Base-by-base conservation (phyloP, 441 rosid species). In the Theobroma grandiflorum region DNA sequence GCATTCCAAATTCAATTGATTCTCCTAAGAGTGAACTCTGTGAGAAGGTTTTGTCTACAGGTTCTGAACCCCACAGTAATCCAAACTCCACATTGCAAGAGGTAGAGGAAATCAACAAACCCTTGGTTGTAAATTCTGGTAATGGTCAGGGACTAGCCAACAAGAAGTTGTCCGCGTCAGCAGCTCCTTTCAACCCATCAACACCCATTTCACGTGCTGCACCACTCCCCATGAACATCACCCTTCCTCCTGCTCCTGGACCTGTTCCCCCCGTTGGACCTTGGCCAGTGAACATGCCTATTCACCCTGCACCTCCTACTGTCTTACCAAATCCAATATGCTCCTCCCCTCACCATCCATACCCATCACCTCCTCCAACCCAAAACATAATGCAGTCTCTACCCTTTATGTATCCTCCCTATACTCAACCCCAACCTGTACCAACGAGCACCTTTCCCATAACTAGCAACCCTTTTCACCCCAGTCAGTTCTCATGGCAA, bases 91-190 rank as follows among this genome's bases (percentile, higher is more conserved):
- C 52, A 12, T 45, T 78, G 42, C 84, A 76, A 66, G 87, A 70
- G 69, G 75, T 78, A 3, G 93, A 89, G 85, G 97, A 91, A 81
- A 75, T 83, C 85, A 98, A 90, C 72, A 92, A 88, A 85, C 78
- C 85, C 63, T 73, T 83, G 75, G 78, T 75, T 76, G 66, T 84
- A n/a, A 88, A 81, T 82, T 84, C 87, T 22, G 87, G 88, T 72
- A 94, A 90, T 64, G 78, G 82, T 49, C 84, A 81, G 76, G 93
- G 85, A 78, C 74, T 90, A 76, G 89, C 92, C 62, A 91, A 87
- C 83, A 93, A 88, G 86, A 96, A 95, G 86, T 84, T 96, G 80
- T 96, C 99, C 62, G 99, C 99, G 66, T 96, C 98, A 42, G 99
- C 99, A 66, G 96, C 91, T 72, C 99, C 99, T 63, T 94, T 94